Base-by-base conservation (phyloP, 169 alveolate genomes). In the Theileria equi region DNA sequence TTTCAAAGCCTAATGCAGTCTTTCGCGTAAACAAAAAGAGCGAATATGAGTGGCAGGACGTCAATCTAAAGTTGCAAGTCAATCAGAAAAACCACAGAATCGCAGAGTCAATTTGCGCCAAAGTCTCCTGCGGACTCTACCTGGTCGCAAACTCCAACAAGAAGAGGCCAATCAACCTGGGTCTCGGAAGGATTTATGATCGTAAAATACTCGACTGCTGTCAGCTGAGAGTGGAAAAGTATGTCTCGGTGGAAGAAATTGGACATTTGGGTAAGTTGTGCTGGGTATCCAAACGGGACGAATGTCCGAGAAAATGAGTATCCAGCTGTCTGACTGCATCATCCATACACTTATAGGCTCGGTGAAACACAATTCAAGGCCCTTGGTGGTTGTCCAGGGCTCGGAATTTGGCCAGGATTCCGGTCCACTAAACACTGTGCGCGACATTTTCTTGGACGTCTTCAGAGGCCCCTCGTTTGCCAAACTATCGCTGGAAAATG, bases 71-170 rank as follows among this genome's bases (percentile, higher is more conserved):
- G 25, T 17, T 72, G 16, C 57, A 28, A 13, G 31, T 73, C 13
- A 62, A 62, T 41, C 43, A 31, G 34, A 41, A 61, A 1, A 73
- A 73, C 47, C 83, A 73, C 53, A 32, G 58, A 28, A 23, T 62
- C 29, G 68, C 78, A 1, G 83, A 52, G 21, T 25, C 43, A 43
- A 48, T 73, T 3, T 62, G 67, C 69, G 53, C 49, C 47, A 57
- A 67, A 6, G 21, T 73, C 47, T 59, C 54, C 1, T 76, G 76
- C 19, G 85, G 85, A 17, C 72, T 76, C 26, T 76, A 76, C 45
- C 58, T 63, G 7, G 67, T 76, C 0, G 81, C 81, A 8, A 65
- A 61, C 52, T 76, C 85, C 29, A 76, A 65, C 40, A 76, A 76
- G 43, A 72, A 76, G 31, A 7, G 80, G 23, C 85, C 85, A 5